phyloP scores from a whole-genome alignment of 2,329 filamentous ascomycete genomes.

The Colletotrichum graminicola region DNA sequence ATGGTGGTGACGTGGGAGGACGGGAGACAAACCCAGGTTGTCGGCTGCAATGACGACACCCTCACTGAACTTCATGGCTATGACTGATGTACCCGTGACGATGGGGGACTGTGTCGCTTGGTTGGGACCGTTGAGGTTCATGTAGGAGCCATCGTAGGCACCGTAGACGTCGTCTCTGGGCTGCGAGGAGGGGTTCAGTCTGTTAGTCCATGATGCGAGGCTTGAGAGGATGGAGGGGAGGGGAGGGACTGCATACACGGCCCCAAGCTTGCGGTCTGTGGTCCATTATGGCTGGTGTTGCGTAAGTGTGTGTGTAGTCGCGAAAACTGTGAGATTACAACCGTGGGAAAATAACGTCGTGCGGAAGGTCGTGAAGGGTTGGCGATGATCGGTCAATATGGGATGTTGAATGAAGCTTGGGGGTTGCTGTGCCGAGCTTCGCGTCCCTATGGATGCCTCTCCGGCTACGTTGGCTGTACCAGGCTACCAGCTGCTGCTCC shows the following conservation, averaged over 20 bases:
- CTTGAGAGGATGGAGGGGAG: constrained; percentile 41
- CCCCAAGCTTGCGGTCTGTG: constrained; percentile 81
- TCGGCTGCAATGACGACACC: constrained; percentile 97
- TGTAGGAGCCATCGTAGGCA: constrained; percentile 88
- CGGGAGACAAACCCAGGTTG: constrained; percentile 79
- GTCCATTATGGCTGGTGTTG: constrained; percentile 66
- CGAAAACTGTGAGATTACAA: not conserved
- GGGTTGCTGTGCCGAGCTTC: constrained; percentile 44
- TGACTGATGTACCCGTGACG: constrained; percentile 95
- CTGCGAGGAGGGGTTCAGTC: constrained; percentile 60
- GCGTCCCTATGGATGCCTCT: constrained; percentile 48
- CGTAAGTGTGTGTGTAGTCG: not conserved
- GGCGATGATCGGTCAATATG: constrained; percentile 24
- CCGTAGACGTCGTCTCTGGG: constrained; percentile 98
- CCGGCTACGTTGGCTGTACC: constrained; percentile 13
- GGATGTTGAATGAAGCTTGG: constrained; percentile 29
- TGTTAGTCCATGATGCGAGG: constrained; percentile 42
- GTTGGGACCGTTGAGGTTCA: constrained; percentile 78
- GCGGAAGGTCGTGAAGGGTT: constrained; percentile 28
- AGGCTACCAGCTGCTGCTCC: constrained; percentile 13
- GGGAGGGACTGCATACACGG: constrained; percentile 65
- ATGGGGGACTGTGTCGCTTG: constrained; percentile 92
- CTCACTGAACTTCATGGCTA: constrained; percentile 95
- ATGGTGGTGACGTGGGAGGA: not conserved
- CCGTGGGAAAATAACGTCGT: constrained; percentile 20